A percentile compares a stretch with the other conserved stretches of the same genome.
These are phyloP conservation scores for Podospora sp. DNA, from an alignment of 495 filamentous ascomycete genomes.

Conservation along the genomic window DNA sequence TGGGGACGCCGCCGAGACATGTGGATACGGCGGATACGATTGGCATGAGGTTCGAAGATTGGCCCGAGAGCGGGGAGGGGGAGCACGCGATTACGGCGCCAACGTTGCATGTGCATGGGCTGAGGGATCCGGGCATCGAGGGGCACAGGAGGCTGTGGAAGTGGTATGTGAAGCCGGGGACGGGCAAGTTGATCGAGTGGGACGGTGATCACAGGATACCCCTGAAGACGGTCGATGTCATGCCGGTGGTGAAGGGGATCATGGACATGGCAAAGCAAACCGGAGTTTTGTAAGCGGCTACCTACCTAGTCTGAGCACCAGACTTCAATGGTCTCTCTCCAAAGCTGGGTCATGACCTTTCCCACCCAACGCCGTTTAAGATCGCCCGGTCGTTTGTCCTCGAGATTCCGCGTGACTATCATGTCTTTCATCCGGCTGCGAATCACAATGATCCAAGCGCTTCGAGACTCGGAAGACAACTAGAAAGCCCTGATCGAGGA, in stretches of 20 bases:
- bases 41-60: conserved; percentile 9
- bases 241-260: conserved; percentile 50
- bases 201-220: conserved; percentile 62
- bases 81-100: conserved; percentile 38
- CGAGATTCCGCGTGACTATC: no score
- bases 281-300: conserved; percentile 12
- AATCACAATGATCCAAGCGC: no score
- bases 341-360: no score
- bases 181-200: conserved; percentile 59
- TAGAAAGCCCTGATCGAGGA: no score
- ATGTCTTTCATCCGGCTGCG: no score
- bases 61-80: background rate
- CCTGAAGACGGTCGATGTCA: conserved; percentile 58
- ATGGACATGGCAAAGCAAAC: conserved; percentile 41
- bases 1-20: conserved; percentile 6
- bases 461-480: no score
- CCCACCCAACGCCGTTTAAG: no score
- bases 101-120: conserved; percentile 66
- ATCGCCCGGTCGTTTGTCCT: no score
- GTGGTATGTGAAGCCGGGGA: conserved; percentile 52
- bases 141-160: conserved; percentile 53
- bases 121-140: conserved; percentile 56
- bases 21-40: conserved; percentile 10
- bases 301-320: no score
- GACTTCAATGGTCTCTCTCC: no score